Evolutionary conservation across 176 grass and related monocot species (phyloP).

Genomic region (Tillandsia fasciculata): DNA sequence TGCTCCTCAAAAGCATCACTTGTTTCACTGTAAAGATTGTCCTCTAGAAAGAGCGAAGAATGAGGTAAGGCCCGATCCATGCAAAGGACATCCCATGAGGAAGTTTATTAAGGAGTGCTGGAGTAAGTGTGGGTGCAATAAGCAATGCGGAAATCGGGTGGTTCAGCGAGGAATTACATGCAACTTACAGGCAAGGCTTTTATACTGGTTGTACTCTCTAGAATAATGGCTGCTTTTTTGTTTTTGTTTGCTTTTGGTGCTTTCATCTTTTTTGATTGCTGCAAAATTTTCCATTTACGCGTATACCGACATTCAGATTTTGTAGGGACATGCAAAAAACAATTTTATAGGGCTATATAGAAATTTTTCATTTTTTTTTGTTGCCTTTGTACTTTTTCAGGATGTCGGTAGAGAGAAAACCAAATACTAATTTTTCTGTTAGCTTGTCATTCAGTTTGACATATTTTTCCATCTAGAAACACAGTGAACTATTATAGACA

Average conservation of each 20-base stretch:
- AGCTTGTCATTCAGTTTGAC: too few species aligned
- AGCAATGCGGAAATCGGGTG: conserved; percentile 71
- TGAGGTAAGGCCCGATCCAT: conserved; percentile 39
- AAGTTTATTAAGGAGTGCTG: conserved; percentile 98
- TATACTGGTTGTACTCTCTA: background rate
- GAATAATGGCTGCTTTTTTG: conserved; percentile 2
- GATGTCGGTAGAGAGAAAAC: background rate
- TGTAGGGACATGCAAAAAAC: too few species aligned
- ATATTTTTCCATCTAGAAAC: too few species aligned
- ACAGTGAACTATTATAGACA: too few species aligned
- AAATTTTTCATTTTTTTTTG: too few species aligned
- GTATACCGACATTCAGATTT: too few species aligned
- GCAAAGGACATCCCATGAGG: conserved; percentile 60
- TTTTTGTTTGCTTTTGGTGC: background rate
- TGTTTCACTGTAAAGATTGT: conserved; percentile 47
- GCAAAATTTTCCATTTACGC: background rate
- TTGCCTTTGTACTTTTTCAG: too few species aligned
- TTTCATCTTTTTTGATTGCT: background rate
- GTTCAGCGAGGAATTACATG: conserved; percentile 72
- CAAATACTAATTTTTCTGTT: background rate
- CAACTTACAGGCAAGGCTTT: conserved; percentile 50
- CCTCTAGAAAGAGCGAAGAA: conserved; percentile 49
- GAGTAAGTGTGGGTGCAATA: conserved; percentile 71
- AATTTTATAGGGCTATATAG: too few species aligned
- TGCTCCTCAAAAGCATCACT: conserved; percentile 27